phyloP scores from a whole-genome alignment of 257 asterid species.

The Phtheirospermum japonicum region DNA sequence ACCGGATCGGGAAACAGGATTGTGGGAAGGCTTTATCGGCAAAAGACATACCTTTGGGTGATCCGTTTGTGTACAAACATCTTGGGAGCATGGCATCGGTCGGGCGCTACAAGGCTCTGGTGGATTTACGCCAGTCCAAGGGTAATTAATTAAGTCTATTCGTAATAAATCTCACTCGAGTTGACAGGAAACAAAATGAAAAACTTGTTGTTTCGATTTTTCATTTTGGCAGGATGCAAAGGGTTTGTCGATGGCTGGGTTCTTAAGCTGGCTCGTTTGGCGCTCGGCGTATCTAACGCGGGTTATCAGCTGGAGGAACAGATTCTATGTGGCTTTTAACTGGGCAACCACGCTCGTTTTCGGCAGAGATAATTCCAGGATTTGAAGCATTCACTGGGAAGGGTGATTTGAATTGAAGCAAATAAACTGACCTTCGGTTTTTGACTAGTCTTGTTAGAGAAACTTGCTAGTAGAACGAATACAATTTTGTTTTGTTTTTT shows the following conservation, averaged over 20 bases:
- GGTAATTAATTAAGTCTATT: no score
- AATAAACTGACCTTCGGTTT: no score
- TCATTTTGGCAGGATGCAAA: conserved; percentile 48
- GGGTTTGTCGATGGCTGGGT: conserved; percentile 72
- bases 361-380: conserved; percentile 82
- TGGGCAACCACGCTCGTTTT: conserved; percentile 87
- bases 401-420: no score
- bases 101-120: conserved; percentile 87
- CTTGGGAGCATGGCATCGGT: conserved; percentile 96
- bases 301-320: conserved; percentile 90
- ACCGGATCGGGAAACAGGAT: conserved; percentile 47
- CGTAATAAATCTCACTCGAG: conserved; percentile 5
- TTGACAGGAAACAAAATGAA: not conserved
- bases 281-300: conserved; percentile 86
- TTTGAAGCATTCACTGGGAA: no score
- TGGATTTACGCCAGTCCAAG: conserved; percentile 84
- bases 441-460: no score
- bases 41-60: conserved; percentile 63
- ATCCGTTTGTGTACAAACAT: conserved; percentile 76
- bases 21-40: conserved; percentile 71
- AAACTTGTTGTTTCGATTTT: not conserved
- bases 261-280: conserved; percentile 78
- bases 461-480: no score
- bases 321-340: conserved; percentile 77
- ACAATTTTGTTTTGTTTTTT: no score